A percentile compares a stretch with the other conserved stretches of the same genome.
Evolutionary conservation across 768 basidiomycete genomes (phyloP).

Genomic region (Pleurotus giganteus): DNA sequence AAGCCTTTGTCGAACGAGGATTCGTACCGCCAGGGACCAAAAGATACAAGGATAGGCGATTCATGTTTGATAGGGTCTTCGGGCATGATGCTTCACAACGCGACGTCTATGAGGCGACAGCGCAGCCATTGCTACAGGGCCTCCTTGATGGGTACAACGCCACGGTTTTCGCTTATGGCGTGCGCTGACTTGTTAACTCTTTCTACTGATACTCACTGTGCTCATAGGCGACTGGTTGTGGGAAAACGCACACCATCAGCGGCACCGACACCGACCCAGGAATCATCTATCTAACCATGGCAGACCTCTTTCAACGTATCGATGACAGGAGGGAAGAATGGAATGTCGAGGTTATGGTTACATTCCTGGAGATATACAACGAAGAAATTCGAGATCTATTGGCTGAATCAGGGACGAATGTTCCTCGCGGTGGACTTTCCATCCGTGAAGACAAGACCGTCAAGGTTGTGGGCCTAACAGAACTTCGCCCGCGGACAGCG

Average conservation of each 20-base stretch:
- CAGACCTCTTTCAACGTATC: slow-evolving; percentile 92
- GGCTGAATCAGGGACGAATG: slow-evolving; percentile 59
- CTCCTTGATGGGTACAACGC: slow-evolving; percentile 94
- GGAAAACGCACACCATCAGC: slow-evolving; percentile 99
- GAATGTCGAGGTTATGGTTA: slow-evolving; percentile 86
- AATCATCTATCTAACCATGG: slow-evolving; percentile 95
- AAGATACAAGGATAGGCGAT: slow-evolving; percentile 94
- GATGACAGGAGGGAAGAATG: slow-evolving; percentile 83
- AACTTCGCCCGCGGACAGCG: slow-evolving; percentile 76
- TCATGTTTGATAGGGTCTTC: slow-evolving; percentile 96
- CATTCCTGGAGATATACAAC: slow-evolving; percentile 98
- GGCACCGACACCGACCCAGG: slow-evolving; percentile 87
- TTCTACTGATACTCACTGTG: slow-evolving; percentile 11
- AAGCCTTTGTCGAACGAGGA: slow-evolving; percentile 80
- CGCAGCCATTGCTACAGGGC: slow-evolving; percentile 80
- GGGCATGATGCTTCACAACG: slow-evolving; percentile 76
- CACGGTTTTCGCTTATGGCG: slow-evolving; percentile 98
- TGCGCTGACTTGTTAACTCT: slow-evolving; percentile 39
- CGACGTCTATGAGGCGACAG: slow-evolving; percentile 84
- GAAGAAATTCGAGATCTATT: slow-evolving; percentile 98
- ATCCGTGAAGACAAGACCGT: slow-evolving; percentile 95
- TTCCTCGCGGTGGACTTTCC: slow-evolving; percentile 80
- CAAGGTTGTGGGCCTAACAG: slow-evolving; percentile 82
- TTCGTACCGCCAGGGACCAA: slow-evolving; percentile 86
- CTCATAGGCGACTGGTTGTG: slow-evolving; percentile 96